Evolutionary conservation across 306 rosid genomes (phyloP).

Genomic region (Malus orientalis): DNA sequence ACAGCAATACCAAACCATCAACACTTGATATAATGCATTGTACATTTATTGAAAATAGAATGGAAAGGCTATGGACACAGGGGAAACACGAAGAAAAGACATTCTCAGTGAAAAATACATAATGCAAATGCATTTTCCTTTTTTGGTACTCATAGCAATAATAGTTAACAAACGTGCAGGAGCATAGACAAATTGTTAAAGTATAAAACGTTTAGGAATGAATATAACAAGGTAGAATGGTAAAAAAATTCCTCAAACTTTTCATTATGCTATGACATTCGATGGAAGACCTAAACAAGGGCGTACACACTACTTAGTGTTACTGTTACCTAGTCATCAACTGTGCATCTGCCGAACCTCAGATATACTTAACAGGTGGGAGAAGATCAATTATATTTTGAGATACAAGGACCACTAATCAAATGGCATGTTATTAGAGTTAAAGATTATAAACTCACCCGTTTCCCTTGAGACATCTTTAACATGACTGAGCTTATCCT

Average conservation of each 20-base stretch:
- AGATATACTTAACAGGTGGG: background rate
- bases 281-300: background rate
- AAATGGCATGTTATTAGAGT: background rate
- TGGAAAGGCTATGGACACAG: background rate
- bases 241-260: background rate
- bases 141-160: background rate
- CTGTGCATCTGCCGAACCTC: background rate
- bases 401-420: constrained; percentile 1
- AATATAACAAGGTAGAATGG: background rate
- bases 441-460: constrained; percentile 37
- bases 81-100: background rate
- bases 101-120: background rate
- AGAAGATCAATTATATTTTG: background rate
- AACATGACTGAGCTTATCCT: constrained; percentile 85
- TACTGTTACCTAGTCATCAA: background rate
- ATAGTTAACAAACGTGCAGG: background rate
- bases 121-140: background rate
- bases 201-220: background rate
- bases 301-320: background rate
- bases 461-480: constrained; percentile 78
- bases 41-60: background rate
- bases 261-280: background rate
- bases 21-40: too few relatives aligned
- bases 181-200: background rate
- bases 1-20: too few relatives aligned